Evolutionary conservation across 2,329 filamentous ascomycete species (phyloP).

Genomic region (Hypoxylon sp.): DNA sequence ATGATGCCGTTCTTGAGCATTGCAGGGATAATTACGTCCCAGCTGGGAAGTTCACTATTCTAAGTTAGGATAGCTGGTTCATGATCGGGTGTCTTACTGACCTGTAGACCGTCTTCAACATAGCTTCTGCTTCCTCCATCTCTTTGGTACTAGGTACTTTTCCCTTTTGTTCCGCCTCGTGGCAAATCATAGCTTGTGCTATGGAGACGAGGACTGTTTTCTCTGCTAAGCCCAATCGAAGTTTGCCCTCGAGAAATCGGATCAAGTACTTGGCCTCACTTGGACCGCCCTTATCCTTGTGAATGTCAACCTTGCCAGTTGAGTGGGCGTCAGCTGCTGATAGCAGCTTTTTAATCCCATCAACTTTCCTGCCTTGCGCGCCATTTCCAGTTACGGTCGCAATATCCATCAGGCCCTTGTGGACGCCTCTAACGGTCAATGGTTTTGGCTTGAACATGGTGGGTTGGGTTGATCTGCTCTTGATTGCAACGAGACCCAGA

Average conservation of each 20-base stretch:
- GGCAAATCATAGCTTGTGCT: slow-evolving; percentile 86
- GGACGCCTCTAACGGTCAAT: slow-evolving; percentile 86
- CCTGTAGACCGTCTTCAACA: slow-evolving; percentile 92
- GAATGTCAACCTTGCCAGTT: slow-evolving; percentile 86
- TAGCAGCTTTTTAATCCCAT: slow-evolving; percentile 95
- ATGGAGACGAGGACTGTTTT: slow-evolving; percentile 91
- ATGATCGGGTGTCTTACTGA: slow-evolving; percentile 52
- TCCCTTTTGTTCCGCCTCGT: slow-evolving; percentile 80
- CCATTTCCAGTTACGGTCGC: slow-evolving; percentile 89
- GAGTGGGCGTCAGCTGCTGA: slow-evolving; percentile 84
- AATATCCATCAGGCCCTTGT: slow-evolving; percentile 88
- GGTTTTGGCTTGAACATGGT: slow-evolving; percentile 99
- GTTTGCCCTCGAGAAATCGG: slow-evolving; percentile 92
- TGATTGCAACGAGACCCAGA: slow-evolving; percentile 91
- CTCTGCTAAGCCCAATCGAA: slow-evolving; percentile 91
- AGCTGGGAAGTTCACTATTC: slow-evolving; percentile 89
- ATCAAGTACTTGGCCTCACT: slow-evolving; percentile 97
- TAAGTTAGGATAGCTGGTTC: slow-evolving; percentile 50
- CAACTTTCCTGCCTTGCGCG: slow-evolving; percentile 90
- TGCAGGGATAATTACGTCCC: slow-evolving; percentile 92
- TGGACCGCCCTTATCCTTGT: slow-evolving; percentile 89
- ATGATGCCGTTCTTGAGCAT: slow-evolving; percentile 89
- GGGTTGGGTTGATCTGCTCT: slow-evolving; percentile 93
- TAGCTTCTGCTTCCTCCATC: slow-evolving; percentile 84
- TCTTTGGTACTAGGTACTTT: slow-evolving; percentile 80